Conservation (phyloP, 805 yeast species). For the Saccharomycopsis vini region DNA sequence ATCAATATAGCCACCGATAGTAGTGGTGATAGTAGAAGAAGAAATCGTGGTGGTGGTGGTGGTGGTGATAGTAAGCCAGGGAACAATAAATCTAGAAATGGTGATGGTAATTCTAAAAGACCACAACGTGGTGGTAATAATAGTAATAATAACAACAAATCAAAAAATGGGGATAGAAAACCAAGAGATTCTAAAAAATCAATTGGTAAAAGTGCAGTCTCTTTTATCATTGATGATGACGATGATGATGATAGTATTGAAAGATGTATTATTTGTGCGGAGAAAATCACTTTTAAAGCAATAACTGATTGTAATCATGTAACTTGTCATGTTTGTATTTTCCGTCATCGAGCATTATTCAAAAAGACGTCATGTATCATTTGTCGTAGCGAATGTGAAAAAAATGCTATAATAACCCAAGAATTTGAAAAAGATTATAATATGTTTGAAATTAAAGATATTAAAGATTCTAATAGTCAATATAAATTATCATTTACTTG, state of each 20-base stretch:
- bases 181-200: too few relatives aligned
- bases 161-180: neutral
- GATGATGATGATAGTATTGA: slow-evolving; percentile 29
- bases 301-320: slow-evolving; percentile 77
- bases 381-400: slow-evolving; percentile 46
- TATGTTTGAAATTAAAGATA: slow-evolving; percentile 27
- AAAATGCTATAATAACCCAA: slow-evolving; percentile 49
- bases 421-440: slow-evolving; percentile 7
- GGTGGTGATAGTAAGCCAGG: neutral
- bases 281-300: slow-evolving; percentile 52
- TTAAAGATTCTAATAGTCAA: neutral
- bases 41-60: neutral
- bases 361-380: slow-evolving; percentile 67
- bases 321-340: slow-evolving; percentile 74
- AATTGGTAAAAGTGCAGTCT: too few relatives aligned
- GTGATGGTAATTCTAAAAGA: too few relatives aligned
- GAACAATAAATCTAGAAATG: too few relatives aligned
- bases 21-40: slow-evolving; percentile 1
- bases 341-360: slow-evolving; percentile 76
- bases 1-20: neutral
- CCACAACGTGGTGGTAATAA: too few relatives aligned
- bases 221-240: slow-evolving; percentile 1
- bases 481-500: slow-evolving; percentile 43
- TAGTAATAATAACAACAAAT: neutral
- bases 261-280: slow-evolving; percentile 79